Base-by-base conservation (phyloP, 495 filamentous ascomycete genomes). In the Aspergillus asperescens region DNA sequence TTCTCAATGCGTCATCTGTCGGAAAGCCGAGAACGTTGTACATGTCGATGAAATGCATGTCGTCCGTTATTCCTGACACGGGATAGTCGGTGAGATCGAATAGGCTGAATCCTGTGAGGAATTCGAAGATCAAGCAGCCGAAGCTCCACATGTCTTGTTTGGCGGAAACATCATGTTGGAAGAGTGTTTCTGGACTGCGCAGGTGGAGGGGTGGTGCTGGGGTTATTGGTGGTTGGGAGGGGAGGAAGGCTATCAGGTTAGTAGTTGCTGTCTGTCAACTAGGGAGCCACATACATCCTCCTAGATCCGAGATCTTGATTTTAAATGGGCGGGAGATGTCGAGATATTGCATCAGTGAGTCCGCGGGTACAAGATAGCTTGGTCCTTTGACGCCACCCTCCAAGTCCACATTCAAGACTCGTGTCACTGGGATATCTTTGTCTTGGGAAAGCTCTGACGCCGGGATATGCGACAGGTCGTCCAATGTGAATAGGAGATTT, bases 101-200 rank as follows among this genome's bases (percentile, higher is more conserved):
- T 24, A 65, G 56, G 5, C 52, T 59, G 16, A 48, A 34, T 34
- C 65, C 64, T 15, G 66, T 68, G 25, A 70, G 48, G 44, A 71
- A 64, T 45, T 72, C 66, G 22, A 69, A 69, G 40, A 71, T 20
- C 13, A 70, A 54, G 38, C 71, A 72, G 32, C 68, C 71, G 46
- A 75, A 63, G 44, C 64, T 71, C 72, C 71, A 75, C 37, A 73
- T 52, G 50, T 75, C 71, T 22, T 64, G 38, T 9, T 56, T 64
- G 27, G 57, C 53, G 52, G 62, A 50, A 5, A 65, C 47, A 4
- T 48, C 34, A 7, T 53, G 56, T 16, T 54, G 54, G 50, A 69
- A 58, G 35, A 74, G 58, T 9, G 62, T 54, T 45, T 72, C 70
- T 32, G 69, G 70, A 41, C 63, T 47, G 47, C 66, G 61, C 22